phyloP scores from a whole-genome alignment of 495 filamentous ascomycete species.

The Venustampulla echinocandica region DNA sequence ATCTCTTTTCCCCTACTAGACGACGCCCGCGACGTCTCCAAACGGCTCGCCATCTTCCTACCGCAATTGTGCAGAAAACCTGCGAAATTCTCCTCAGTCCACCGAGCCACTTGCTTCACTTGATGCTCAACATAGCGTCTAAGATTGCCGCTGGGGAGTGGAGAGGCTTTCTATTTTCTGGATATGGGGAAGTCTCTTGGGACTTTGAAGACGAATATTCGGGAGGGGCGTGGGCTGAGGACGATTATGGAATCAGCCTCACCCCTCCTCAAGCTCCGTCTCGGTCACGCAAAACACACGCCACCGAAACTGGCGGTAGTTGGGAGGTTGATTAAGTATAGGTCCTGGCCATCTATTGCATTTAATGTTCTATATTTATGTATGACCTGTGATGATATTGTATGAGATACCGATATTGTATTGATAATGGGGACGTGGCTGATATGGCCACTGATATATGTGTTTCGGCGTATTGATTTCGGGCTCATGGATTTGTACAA shows the following conservation, averaged over 20 bases:
- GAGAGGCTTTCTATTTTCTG: conserved; percentile 38
- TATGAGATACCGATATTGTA: conserved; percentile 4
- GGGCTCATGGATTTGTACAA: too few relatives aligned
- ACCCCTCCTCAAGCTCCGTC: not conserved
- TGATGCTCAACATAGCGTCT: conserved; percentile 74
- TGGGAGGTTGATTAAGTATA: conserved; percentile 20
- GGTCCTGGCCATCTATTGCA: not conserved
- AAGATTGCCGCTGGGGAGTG: conserved; percentile 59
- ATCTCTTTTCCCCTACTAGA: conserved; percentile 50
- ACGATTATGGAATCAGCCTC: conserved; percentile 26
- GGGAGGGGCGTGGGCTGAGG: conserved; percentile 12
- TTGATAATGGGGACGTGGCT: not conserved
- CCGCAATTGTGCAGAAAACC: conserved; percentile 64
- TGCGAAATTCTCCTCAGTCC: conserved; percentile 66
- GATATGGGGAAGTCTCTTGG: conserved; percentile 37
- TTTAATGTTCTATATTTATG: not conserved
- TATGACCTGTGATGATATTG: conserved; percentile 1
- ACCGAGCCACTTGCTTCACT: conserved; percentile 60
- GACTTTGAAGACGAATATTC: conserved; percentile 24
- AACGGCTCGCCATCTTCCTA: conserved; percentile 47
- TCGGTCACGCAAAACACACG: not conserved
- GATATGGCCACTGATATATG: not conserved
- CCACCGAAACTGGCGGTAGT: conserved; percentile 11
- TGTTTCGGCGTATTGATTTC: not conserved
- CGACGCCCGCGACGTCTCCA: conserved; percentile 26